A percentile compares a stretch with the other conserved stretches of the same genome.
Evolutionary conservation across 768 basidiomycete genomes (phyloP).

Genomic region (Cubamyces lactineus): DNA sequence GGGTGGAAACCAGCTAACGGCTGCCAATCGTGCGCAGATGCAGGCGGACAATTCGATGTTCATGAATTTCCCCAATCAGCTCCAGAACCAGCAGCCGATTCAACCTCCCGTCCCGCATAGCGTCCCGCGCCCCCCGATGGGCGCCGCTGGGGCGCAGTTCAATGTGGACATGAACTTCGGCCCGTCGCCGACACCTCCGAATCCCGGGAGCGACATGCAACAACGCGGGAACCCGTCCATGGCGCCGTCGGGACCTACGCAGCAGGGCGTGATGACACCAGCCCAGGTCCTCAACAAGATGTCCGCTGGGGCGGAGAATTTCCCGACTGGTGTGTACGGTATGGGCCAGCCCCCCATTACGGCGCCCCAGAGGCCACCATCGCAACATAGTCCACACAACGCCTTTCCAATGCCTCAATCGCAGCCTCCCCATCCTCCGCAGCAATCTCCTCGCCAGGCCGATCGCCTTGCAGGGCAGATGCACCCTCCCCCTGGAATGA

Average conservation of each 20-base stretch:
- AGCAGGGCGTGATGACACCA: conserved; percentile 59
- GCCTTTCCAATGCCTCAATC: conserved; percentile 24
- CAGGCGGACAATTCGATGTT: conserved; percentile 52
- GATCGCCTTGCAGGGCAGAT: conserved; percentile 39
- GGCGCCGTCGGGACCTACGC: conserved; percentile 43
- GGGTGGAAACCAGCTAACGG: conserved; percentile 26
- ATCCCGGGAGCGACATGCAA: conserved; percentile 46
- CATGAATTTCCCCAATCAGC: conserved; percentile 44
- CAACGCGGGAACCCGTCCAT: conserved; percentile 37
- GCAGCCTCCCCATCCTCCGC: conserved; percentile 35
- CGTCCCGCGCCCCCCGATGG: conserved; percentile 23
- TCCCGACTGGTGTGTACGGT: conserved; percentile 10
- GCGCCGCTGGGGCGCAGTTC: conserved; percentile 36
- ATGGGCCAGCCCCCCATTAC: conserved; percentile 11
- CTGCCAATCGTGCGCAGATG: conserved; percentile 47
- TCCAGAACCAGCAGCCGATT: conserved; percentile 40
- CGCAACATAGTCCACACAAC: conserved; percentile 33
- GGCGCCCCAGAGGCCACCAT: conserved; percentile 20
- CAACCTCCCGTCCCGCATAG: conserved; percentile 37
- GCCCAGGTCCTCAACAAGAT: conserved; percentile 67
- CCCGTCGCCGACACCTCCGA: conserved; percentile 49
- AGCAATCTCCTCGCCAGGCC: conserved; percentile 50
- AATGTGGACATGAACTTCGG: conserved; percentile 46
- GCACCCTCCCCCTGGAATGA: conserved; percentile 29
- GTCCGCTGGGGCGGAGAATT: conserved; percentile 27